phyloP scores from a whole-genome alignment of 805 yeast genomes.

The Yarrowia hollandica region DNA sequence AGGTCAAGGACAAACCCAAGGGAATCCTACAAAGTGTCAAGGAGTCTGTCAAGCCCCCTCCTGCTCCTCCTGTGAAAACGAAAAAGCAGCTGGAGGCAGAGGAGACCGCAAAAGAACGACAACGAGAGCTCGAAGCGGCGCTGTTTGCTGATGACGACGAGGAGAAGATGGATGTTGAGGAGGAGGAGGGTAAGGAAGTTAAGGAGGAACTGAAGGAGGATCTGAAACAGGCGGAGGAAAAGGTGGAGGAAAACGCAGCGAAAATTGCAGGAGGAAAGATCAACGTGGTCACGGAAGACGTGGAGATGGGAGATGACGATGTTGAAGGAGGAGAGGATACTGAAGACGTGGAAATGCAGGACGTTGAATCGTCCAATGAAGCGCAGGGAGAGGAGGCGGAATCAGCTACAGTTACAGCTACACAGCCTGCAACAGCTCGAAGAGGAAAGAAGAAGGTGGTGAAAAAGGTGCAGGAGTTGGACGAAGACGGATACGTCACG shows the following conservation, averaged over 20 bases:
- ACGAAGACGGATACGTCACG: conserved; percentile 24
- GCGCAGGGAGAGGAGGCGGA: background rate
- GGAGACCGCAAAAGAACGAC: background rate
- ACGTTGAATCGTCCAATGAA: conserved; percentile 1
- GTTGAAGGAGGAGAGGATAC: background rate
- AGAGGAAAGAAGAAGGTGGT: conserved; percentile 19
- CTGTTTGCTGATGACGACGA: conserved; percentile 17
- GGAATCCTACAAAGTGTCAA: no score
- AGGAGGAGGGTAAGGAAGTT: background rate
- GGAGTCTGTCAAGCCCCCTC: no score
- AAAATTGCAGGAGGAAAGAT: background rate
- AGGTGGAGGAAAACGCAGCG: background rate
- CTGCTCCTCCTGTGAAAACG: no score
- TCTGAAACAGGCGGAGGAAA: background rate
- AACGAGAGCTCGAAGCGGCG: conserved; percentile 18
- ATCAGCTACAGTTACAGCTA: background rate
- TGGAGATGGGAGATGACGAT: conserved; percentile 1
- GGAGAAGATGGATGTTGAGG: background rate
- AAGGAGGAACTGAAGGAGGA: background rate
- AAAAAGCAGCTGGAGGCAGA: conserved; percentile 3
- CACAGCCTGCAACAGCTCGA: no score
- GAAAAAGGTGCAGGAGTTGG: conserved; percentile 6
- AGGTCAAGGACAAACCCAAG: background rate
- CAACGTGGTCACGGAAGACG: background rate
- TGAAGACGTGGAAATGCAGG: conserved; percentile 10